Conservation (phyloP, 164 flowering plant species). For the Vitis amurensis region DNA sequence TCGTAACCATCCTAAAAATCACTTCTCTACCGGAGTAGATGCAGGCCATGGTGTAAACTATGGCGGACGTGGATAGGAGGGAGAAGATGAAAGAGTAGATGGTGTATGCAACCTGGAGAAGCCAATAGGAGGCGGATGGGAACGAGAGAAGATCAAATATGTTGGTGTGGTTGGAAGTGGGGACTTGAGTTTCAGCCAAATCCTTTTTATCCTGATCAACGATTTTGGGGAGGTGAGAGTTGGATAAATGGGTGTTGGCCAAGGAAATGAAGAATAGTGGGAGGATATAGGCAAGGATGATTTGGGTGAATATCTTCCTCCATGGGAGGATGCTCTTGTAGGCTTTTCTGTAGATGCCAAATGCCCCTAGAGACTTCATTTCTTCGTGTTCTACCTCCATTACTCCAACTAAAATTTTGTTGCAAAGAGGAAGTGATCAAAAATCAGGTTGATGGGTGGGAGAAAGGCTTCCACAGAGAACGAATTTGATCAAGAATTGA, state of each 20-base stretch:
- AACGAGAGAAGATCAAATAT: conserved; percentile 21
- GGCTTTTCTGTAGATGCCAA: conserved; percentile 43
- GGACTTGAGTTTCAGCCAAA: conserved; percentile 6
- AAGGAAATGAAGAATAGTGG: conserved; percentile 64
- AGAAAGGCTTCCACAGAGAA: too few relatives aligned
- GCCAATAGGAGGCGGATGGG: conserved; percentile 21
- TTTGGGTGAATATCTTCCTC: conserved; percentile 46
- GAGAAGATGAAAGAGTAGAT: conserved; percentile 33
- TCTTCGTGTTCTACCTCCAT: conserved; percentile 56
- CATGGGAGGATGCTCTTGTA: conserved; percentile 42
- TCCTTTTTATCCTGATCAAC: conserved; percentile 10
- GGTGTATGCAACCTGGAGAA: conserved; percentile 31
- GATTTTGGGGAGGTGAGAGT: conserved; percentile 33
- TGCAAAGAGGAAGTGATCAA: background rate
- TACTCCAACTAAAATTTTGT: background rate
- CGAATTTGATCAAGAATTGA: too few relatives aligned
- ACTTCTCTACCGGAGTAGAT: conserved; percentile 36
- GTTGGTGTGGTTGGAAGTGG: conserved; percentile 10
- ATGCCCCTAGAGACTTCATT: conserved; percentile 40
- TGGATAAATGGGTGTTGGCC: conserved; percentile 40
- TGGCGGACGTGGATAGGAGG: conserved; percentile 50
- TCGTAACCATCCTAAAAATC: conserved; percentile 26
- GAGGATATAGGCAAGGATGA: conserved; percentile 56
- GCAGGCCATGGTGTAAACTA: conserved; percentile 46
- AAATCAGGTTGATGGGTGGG: too few relatives aligned